Evolutionary conservation across 345 rosid genomes (phyloP).

Genomic region (Pistacia vera): DNA sequence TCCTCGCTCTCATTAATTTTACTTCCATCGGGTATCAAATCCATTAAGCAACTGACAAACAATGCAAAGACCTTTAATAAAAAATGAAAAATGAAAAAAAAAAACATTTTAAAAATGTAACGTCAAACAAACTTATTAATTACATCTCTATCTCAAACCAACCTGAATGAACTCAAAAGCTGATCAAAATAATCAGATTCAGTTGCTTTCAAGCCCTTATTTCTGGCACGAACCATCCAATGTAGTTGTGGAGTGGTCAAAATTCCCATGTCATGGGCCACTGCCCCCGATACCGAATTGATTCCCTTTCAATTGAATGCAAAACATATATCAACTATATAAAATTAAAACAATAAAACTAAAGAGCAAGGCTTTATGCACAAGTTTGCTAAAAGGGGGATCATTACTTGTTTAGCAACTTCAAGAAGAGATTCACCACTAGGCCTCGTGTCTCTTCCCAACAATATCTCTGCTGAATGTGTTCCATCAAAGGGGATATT

Average conservation of each 20-base stretch:
- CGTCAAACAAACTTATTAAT: not conserved
- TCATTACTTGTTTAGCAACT: conserved; percentile 65
- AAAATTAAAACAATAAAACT: conserved; percentile 1
- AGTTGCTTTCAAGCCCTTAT: conserved; percentile 64
- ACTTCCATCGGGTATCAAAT: conserved; percentile 52
- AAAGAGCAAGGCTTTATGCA: not conserved
- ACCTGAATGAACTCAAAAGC: conserved; percentile 74
- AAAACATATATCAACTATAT: conserved; percentile 12
- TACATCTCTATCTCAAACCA: conserved; percentile 10
- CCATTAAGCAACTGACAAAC: conserved; percentile 59
- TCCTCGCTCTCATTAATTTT: conserved; percentile 26
- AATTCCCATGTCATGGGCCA: conserved; percentile 65
- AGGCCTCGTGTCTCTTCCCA: conserved; percentile 96
- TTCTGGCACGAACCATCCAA: conserved; percentile 93
- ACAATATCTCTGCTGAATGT: conserved; percentile 52
- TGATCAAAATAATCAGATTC: conserved; percentile 81
- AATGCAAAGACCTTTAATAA: conserved; percentile 11
- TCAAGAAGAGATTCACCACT: conserved; percentile 88
- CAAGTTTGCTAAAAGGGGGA: not conserved
- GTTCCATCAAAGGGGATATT: conserved; percentile 51
- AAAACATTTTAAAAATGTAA: not conserved
- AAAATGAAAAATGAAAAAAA: not conserved
- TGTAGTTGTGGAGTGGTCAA: conserved; percentile 93
- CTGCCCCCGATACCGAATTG: conserved; percentile 63
- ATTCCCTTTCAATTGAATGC: conserved; percentile 53